phyloP scores from a whole-genome alignment of 2,329 filamentous ascomycete species.

The Cercospora sp. region DNA sequence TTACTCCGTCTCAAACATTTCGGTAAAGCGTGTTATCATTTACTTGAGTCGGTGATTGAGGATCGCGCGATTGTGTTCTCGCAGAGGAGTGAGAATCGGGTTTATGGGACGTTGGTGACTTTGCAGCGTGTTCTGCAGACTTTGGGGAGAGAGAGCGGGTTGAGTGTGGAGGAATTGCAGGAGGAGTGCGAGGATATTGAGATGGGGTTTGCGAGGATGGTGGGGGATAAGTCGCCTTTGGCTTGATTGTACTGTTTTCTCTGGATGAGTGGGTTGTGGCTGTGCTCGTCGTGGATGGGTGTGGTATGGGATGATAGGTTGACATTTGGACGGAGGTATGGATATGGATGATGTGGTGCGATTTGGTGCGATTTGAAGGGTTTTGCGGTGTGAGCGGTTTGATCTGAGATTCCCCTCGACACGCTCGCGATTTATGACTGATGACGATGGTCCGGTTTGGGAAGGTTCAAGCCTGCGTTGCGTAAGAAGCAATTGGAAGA shows the following conservation, averaged over 20 bases:
- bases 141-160: background rate
- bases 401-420: background rate
- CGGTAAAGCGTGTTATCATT: background rate
- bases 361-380: background rate
- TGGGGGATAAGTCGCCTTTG: background rate
- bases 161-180: background rate
- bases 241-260: background rate
- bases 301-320: background rate
- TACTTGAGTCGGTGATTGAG: background rate
- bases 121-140: background rate
- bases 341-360: background rate
- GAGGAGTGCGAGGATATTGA: background rate
- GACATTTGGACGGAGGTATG: background rate
- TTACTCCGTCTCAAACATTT: background rate
- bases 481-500: background rate
- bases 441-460: background rate
- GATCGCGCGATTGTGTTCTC: background rate
- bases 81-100: background rate
- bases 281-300: background rate
- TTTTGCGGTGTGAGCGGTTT: background rate
- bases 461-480: background rate
- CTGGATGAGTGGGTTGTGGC: background rate
- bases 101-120: background rate
- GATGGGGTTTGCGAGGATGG: background rate
- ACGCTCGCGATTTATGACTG: background rate